Evolutionary conservation across 805 yeast species (phyloP).

Genomic region (Hanseniaspora taiwanica): DNA sequence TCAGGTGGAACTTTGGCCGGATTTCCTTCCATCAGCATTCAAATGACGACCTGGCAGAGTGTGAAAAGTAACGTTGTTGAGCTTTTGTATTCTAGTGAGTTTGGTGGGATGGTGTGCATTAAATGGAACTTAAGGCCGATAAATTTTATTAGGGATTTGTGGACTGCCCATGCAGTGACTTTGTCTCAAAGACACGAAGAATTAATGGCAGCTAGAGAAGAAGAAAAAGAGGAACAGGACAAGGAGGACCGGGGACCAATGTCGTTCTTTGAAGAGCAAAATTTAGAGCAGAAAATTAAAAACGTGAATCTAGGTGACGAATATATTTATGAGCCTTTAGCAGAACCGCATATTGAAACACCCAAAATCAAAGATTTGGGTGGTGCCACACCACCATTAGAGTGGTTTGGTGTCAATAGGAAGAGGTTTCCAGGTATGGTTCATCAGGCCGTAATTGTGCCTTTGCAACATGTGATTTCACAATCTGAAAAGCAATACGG

Average conservation of each 20-base stretch:
- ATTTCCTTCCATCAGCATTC: slow-evolving; percentile 61
- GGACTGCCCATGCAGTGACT: slow-evolving; percentile 71
- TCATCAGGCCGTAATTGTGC: slow-evolving; percentile 64
- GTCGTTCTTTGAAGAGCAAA: slow-evolving; percentile 21
- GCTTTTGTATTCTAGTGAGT: slow-evolving; percentile 54
- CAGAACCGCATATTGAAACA: slow-evolving; percentile 71
- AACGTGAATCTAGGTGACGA: slow-evolving; percentile 31
- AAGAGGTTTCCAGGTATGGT: slow-evolving; percentile 75
- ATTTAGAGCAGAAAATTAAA: slow-evolving; percentile 30
- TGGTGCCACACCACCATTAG: slow-evolving; percentile 94
- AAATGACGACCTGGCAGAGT: slow-evolving; percentile 64
- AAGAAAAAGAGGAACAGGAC: slow-evolving; percentile 6
- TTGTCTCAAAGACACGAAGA: slow-evolving; percentile 45
- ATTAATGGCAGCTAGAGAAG: neutral
- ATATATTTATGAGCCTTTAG: slow-evolving; percentile 49
- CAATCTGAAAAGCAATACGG: slow-evolving; percentile 43
- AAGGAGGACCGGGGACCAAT: slow-evolving; percentile 8
- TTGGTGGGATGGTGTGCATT: slow-evolving; percentile 83
- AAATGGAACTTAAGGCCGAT: slow-evolving; percentile 92
- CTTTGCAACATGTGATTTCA: slow-evolving; percentile 59
- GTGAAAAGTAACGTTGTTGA: slow-evolving; percentile 41
- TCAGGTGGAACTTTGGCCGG: slow-evolving; percentile 69
- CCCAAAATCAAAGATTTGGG: slow-evolving; percentile 88
- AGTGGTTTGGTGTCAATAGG: slow-evolving; percentile 94
- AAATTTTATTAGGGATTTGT: slow-evolving; percentile 83